These are phyloP conservation scores for Phaeolepiota aurea DNA, from an alignment of 768 basidiomycete genomes.

Conservation along the genomic window DNA sequence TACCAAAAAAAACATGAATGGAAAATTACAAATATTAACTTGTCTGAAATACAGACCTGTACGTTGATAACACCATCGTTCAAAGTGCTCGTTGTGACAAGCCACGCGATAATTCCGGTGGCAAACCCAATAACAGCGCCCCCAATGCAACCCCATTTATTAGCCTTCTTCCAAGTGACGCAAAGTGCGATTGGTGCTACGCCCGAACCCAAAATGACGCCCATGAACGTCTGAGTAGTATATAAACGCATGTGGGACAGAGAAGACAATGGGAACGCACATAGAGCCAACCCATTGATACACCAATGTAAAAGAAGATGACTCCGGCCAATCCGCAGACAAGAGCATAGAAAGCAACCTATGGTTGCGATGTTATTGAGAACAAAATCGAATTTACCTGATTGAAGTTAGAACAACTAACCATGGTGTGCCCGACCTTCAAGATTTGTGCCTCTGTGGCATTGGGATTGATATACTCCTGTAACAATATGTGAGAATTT, in stretches of 20 bases:
- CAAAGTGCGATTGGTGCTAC: slow-evolving; percentile 85
- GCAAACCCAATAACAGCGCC: slow-evolving; percentile 66
- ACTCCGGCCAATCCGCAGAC: slow-evolving; percentile 78
- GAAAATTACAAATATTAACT: not conserved
- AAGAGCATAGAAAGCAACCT: slow-evolving; percentile 66
- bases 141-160: slow-evolving; percentile 75
- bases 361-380: no score
- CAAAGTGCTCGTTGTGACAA: slow-evolving; percentile 67
- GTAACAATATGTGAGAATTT: no score
- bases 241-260: not conserved
- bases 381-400: no score
- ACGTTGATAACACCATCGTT: slow-evolving; percentile 71
- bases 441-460: slow-evolving; percentile 73
- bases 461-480: slow-evolving; percentile 74
- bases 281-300: slow-evolving; percentile 92
- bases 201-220: slow-evolving; percentile 75
- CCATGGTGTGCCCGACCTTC: slow-evolving; percentile 60
- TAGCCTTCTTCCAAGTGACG: slow-evolving; percentile 80
- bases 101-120: slow-evolving; percentile 73
- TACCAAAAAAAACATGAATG: slow-evolving; percentile 7
- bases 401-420: no score
- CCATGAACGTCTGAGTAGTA: slow-evolving; percentile 67
- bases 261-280: slow-evolving; percentile 31
- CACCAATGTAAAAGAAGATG: slow-evolving; percentile 85
- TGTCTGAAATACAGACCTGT: slow-evolving; percentile 28